These are phyloP conservation scores for Colletotrichum euphorbiae DNA, from an alignment of 2,329 filamentous ascomycete genomes.

Conservation along the genomic window DNA sequence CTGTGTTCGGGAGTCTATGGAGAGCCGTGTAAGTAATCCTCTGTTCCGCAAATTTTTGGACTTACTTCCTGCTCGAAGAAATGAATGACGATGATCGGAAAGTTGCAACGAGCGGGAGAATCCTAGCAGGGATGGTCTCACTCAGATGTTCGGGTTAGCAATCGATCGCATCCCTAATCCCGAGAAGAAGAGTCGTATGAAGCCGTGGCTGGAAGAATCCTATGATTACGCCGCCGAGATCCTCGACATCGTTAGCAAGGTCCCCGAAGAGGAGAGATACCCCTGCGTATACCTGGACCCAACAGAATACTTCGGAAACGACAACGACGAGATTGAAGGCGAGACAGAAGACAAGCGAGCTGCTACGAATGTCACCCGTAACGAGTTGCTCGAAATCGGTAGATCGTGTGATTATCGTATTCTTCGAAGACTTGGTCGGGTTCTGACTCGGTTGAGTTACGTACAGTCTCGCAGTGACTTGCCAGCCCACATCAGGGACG, in stretches of 20 bases:
- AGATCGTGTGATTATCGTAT: constrained; percentile 62
- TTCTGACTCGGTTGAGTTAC: constrained; percentile 60
- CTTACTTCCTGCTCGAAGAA: too few species aligned
- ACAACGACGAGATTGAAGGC: constrained; percentile 34
- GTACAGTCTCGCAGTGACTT: constrained; percentile 53
- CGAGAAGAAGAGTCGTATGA: constrained; percentile 54
- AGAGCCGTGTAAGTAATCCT: constrained; percentile 48
- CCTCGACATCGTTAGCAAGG: constrained; percentile 48
- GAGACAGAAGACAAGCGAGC: constrained; percentile 43
- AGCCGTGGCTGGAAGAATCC: constrained; percentile 62
- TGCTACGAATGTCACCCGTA: constrained; percentile 53
- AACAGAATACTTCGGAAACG: constrained; percentile 52
- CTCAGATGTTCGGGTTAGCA: constrained; percentile 55
- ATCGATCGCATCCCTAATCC: constrained; percentile 50
- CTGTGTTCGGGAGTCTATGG: constrained; percentile 63
- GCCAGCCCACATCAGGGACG: constrained; percentile 55
- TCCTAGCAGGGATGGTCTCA: constrained; percentile 53
- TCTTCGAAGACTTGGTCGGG: constrained; percentile 58
- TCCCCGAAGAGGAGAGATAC: constrained; percentile 54
- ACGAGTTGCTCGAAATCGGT: constrained; percentile 63
- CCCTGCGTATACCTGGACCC: constrained; percentile 64
- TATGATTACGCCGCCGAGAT: constrained; percentile 62
- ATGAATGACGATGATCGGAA: too few species aligned
- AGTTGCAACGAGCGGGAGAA: constrained; percentile 58
- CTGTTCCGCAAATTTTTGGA: too few species aligned